Evolutionary conservation across 2,329 filamentous ascomycete genomes (phyloP).

Genomic region (Fusarium transvaalense): DNA sequence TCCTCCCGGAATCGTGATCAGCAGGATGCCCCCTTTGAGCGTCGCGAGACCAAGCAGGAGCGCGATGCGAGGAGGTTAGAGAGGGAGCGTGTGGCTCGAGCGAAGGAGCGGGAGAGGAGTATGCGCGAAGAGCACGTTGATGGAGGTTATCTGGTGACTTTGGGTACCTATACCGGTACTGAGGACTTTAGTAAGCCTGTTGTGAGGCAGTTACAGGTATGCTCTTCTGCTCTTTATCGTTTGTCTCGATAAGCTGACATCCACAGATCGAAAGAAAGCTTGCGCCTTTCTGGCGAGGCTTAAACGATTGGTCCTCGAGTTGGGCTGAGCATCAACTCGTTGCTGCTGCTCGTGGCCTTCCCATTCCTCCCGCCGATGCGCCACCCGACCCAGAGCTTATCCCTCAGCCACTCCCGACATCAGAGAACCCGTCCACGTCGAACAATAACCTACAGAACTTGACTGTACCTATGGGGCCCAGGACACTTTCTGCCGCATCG

Average conservation of each 20-base stretch:
- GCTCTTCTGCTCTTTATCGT: slow-evolving; percentile 28
- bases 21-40: slow-evolving; percentile 64
- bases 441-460: slow-evolving; percentile 74
- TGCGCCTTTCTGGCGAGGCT: slow-evolving; percentile 94
- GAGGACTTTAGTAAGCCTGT: slow-evolving; percentile 94
- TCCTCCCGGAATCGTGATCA: slow-evolving; percentile 56
- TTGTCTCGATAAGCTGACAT: slow-evolving; percentile 33
- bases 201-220: slow-evolving; percentile 91
- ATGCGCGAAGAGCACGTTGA: slow-evolving; percentile 93
- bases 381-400: slow-evolving; percentile 77
- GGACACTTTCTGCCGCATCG: slow-evolving; percentile 83
- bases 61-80: slow-evolving; percentile 88
- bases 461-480: slow-evolving; percentile 81
- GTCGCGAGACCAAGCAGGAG: slow-evolving; percentile 91
- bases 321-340: slow-evolving; percentile 98
- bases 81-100: slow-evolving; percentile 78
- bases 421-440: slow-evolving; percentile 62
- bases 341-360: slow-evolving; percentile 85
- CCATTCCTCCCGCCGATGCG: slow-evolving; percentile 86
- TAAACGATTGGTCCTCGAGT: slow-evolving; percentile 87
- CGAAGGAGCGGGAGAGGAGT: slow-evolving; percentile 90
- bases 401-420: slow-evolving; percentile 60
- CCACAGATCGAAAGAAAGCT: slow-evolving; percentile 89
- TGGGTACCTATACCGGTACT: slow-evolving; percentile 90
- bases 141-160: slow-evolving; percentile 92